Percentiles rank a stretch among this genome's conserved stretches.
phyloP scores from a whole-genome alignment of 805 yeast species.

The Candida orba region DNA sequence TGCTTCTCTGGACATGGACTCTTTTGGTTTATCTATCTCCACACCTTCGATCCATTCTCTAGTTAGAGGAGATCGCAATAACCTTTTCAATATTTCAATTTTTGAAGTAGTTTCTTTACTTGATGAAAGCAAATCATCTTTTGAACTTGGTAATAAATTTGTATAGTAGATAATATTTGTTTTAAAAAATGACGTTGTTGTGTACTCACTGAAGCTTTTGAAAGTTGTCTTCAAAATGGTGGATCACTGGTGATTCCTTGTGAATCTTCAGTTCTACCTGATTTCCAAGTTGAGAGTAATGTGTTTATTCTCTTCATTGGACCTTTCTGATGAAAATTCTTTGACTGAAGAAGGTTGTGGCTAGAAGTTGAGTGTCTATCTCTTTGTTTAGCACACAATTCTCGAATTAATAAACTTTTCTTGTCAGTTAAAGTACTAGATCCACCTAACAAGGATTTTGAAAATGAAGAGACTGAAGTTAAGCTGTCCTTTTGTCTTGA shows the following conservation, averaged over 20 bases:
- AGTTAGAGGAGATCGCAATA: slow-evolving; percentile 19
- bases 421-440: slow-evolving; percentile 8
- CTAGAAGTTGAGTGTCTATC: slow-evolving; percentile 33
- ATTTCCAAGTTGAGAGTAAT: slow-evolving; percentile 17
- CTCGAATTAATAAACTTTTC: slow-evolving; percentile 41
- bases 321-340: slow-evolving; percentile 2
- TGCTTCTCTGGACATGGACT: neutral
- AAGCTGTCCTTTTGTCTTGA: slow-evolving; percentile 36
- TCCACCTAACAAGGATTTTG: slow-evolving; percentile 7
- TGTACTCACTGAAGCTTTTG: slow-evolving; percentile 11
- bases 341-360: slow-evolving; percentile 19
- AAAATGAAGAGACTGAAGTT: slow-evolving; percentile 3
- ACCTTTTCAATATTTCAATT: slow-evolving; percentile 4
- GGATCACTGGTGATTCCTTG: slow-evolving; percentile 18
- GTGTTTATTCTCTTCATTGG: neutral
- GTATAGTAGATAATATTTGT: neutral
- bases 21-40: slow-evolving; percentile 8
- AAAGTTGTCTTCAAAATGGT: slow-evolving; percentile 13
- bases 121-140: neutral
- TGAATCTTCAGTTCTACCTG: slow-evolving; percentile 18
- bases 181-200: neutral
- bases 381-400: slow-evolving; percentile 36
- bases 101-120: neutral
- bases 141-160: neutral
- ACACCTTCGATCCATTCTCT: slow-evolving; percentile 22